Base-by-base conservation (phyloP, 2,329 filamentous ascomycete genomes). In the Chalaropsis thielavioides region DNA sequence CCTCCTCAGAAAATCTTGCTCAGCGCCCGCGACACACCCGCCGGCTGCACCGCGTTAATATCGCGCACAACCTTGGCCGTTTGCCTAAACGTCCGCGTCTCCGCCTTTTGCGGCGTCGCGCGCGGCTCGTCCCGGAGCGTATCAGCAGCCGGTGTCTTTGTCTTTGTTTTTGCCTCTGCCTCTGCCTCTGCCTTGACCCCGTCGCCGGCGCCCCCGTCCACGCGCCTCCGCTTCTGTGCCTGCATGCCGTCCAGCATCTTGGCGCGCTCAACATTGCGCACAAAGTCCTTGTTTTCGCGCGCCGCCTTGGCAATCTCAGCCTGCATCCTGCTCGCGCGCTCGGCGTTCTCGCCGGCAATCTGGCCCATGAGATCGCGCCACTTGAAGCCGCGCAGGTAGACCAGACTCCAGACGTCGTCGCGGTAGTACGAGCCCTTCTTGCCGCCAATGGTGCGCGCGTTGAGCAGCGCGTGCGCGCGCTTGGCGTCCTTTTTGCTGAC, bases 351-450 rank as follows among this genome's bases (percentile, higher is more conserved):
- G 35, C 86, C 82, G 49, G 87, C 81, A 69, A 92, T 91, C 75
- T 92, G 87, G 73, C 89, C 87, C 65, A 87, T 90, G 68, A 86
- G 74, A 70, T 85, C 79, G 68, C 81, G 78, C 90, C 90, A 95
- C 75, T 92, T 94, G 77, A 94, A 92, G 1, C 88, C 89, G 68
- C 83, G 87, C 68, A 95, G 76, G 72, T 95, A 95, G 67, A 88
- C 81, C 68, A 94, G 77, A 70, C 88, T 92, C 90, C 90, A 95
- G 56, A 95, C 81, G 73, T 95, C 90, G 73, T 95, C 90, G 70
- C 88, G 84, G 76, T 92, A 95, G 73, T 88, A 90, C 61, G 82
- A 83, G 13, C 89, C 82, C 76, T 95, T 95, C 76, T 92, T 92
- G 31, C 90, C 90, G 62, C 89, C 89, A 67, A 94, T 88, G 13